Percentiles rank a stretch among this genome's conserved stretches.
Evolutionary conservation across 140 eudicot species (phyloP).

Genomic region (Senecio squalidus): DNA sequence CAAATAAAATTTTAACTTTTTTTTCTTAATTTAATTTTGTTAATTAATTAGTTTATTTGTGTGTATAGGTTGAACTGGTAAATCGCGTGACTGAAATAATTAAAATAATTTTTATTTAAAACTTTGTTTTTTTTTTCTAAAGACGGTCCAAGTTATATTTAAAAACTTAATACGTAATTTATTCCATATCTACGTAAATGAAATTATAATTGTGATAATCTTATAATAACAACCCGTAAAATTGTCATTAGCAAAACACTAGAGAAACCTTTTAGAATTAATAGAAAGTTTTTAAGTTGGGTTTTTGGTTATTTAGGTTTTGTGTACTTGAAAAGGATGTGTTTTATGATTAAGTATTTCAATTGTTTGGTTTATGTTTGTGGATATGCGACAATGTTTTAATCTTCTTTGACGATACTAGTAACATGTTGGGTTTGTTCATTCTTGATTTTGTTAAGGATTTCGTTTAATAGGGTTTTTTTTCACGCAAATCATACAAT

Average conservation of each 20-base stretch:
- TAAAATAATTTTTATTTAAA: no score
- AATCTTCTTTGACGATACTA: not conserved
- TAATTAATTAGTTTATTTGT: no score
- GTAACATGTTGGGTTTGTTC: not conserved
- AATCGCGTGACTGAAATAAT: conserved; percentile 22
- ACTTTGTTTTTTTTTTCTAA: no score
- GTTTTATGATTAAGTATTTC: not conserved
- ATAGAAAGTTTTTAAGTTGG: not conserved
- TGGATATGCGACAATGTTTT: not conserved
- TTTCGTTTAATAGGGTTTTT: no score
- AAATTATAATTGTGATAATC: no score
- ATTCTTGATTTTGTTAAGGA: not conserved
- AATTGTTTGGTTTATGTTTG: not conserved
- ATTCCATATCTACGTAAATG: no score
- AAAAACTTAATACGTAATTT: no score
- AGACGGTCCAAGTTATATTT: no score
- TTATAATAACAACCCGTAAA: no score
- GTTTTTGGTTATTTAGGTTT: conserved; percentile 8
- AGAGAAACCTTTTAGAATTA: no score
- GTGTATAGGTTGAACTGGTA: conserved; percentile 19
- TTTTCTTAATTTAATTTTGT: not conserved
- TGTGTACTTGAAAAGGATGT: conserved; percentile 4
- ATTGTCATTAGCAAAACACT: no score
- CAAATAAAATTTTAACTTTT: not conserved
- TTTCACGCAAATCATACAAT: no score